Base-by-base conservation (phyloP, 768 basidiomycete genomes). In the Leccinum uliginosum region DNA sequence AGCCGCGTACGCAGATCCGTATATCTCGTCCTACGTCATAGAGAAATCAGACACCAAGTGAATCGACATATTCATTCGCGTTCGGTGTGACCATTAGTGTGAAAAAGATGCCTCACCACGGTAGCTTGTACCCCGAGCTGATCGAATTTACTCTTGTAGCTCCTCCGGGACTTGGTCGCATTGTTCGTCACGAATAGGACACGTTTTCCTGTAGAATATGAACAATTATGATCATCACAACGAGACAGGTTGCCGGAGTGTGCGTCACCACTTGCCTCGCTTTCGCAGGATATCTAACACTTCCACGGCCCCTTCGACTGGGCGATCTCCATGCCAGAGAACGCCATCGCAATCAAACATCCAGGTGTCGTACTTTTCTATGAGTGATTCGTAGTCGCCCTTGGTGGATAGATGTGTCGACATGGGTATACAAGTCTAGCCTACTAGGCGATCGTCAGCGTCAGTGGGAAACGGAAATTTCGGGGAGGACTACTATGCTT, bases 261-360 rank as follows among this genome's bases (percentile, higher is more conserved):
- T 55, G 43, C 60, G 38, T 17, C 50, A 52, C 32, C 51, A 68
- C 90, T 66, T 73, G 91, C 93, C 86, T 71, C 79, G 79, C 57
- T 77, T 76, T 59, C 94, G 83, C 62, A 97, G 75, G 57, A 87
- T 74, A 49, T 78, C 74, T 61, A 98, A 77, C 19, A 92, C 91
- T 46, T 93, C 83, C 43, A 83, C 73, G 3, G 85, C 87, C 9
- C 92, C 92, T 15, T 91, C 86, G 63, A 95, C 83, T 29, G 89
- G 75, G 49, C 79, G 77, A 71, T 89, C 87, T 15, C 90, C 94
- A 55, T 86, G 84, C 91, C 95, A 98, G 32, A 98, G 78, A 21
- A 98, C 95, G 14, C 94, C 95, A 67, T 98, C 94, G 68, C 95
- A 98, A 73, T 98, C 94, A 61, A 97, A 91, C 73, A 98, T 80